Base-by-base conservation (phyloP, 2,329 filamentous ascomycete species). In the Botrytis hyacinthi region DNA sequence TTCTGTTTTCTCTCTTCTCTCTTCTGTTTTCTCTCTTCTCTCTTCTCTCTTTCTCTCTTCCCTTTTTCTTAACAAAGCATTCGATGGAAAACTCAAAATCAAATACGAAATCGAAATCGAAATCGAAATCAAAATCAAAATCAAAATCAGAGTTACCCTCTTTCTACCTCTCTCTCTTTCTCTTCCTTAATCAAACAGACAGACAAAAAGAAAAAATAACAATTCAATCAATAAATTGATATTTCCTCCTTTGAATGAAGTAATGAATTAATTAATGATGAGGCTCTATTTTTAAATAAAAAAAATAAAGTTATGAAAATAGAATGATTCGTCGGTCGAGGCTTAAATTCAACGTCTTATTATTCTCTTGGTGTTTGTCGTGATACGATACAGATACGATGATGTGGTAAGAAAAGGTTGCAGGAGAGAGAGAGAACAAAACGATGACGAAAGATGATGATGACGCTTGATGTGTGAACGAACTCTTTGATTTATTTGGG, bases 381-480 rank as follows among this genome's bases (percentile, higher is more conserved):
- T 63, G 61, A 63, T 14, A n/a, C 26, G 26, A 14, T n/a, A 26
- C 26, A 26, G 26, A 46, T 46, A 46, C 44, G 44, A 29, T 54
- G 51, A 29, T 54, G 14, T 54, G 40, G 48, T 26, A n/a, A 46
- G 20, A 65, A 32, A 29, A n/a, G n/a, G n/a, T 46, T 46, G 40
- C n/a, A 46, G n/a, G 40, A 63, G 3, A 16, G 20, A 42, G 60
- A 37, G n/a, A 22, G 16, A 29, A 22, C 26, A 54, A 42, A 54
- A 18, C 65, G 65, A 68, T 68, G 65, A 68, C 65, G 65, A 68
- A 68, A 68, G 46, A 62, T 62, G 60, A 42, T 62, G 60, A 40
- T n/a, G 35, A n/a, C 48, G 48, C 46, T 48, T n/a, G 60, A 63
- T 14, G 18, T 16, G 20, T 54, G 51, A 54, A 29, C n/a, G 51